Conservation (phyloP, 805 yeast genomes). For the Teunomyces lycoperdinae region DNA sequence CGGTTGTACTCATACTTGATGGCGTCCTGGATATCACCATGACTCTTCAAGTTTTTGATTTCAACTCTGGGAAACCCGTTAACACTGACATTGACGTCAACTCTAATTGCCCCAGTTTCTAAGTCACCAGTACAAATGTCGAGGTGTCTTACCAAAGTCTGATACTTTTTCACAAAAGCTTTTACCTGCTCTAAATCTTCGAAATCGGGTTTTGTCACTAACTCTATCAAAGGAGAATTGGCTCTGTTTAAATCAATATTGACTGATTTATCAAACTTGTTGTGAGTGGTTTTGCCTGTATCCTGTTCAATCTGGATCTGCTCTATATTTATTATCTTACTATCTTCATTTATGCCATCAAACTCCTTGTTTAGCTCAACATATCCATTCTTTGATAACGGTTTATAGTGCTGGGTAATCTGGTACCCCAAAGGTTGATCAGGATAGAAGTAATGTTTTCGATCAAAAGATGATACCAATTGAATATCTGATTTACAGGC, state of each 20-base stretch:
- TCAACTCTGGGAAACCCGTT: conserved; percentile 75
- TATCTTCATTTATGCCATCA: conserved; percentile 50
- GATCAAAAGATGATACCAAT: conserved; percentile 65
- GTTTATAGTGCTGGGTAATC: conserved; percentile 83
- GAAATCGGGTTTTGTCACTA: conserved; percentile 90
- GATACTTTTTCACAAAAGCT: conserved; percentile 78
- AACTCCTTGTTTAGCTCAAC: conserved; percentile 45
- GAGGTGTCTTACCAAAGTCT: conserved; percentile 62
- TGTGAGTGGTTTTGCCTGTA: conserved; percentile 76
- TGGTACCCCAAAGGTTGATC: conserved; percentile 97
- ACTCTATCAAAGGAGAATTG: conserved; percentile 82
- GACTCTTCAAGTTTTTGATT: conserved; percentile 83
- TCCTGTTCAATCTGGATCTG: conserved; percentile 95
- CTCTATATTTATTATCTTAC: conserved; percentile 55
- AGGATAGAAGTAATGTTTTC: conserved; percentile 94
- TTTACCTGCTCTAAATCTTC: conserved; percentile 62
- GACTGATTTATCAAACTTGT: conserved; percentile 32
- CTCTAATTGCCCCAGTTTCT: conserved; percentile 93
- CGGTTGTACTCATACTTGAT: conserved; percentile 69
- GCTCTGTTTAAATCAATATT: conserved; percentile 80
- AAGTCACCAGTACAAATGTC: conserved; percentile 84
- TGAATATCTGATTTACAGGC: conserved; percentile 64
- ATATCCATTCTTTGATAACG: conserved; percentile 69
- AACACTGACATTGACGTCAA: conserved; percentile 90
- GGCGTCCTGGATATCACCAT: conserved; percentile 76